These are phyloP conservation scores for Brassica rapa DNA, from an alignment of 345 rosid genomes.

Conservation along the genomic window DNA sequence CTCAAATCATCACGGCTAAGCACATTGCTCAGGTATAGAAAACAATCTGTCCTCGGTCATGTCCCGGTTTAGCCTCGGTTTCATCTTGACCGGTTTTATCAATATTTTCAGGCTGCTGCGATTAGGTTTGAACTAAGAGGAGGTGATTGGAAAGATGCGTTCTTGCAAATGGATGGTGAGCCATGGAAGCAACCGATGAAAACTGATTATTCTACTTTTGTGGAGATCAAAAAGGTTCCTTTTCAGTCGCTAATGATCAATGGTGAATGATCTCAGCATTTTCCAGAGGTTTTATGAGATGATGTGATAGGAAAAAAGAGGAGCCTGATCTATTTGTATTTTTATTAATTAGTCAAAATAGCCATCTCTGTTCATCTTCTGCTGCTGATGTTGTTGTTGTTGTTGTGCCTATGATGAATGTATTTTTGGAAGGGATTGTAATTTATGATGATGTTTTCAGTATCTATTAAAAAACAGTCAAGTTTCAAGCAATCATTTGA, in stretches of 20 bases:
- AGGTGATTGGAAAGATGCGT: constrained; percentile 82
- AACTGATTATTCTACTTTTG: constrained; percentile 68
- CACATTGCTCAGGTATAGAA: constrained; percentile 90
- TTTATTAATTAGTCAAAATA: constrained; percentile 17
- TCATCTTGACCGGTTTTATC: neutral
- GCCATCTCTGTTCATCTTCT: constrained; percentile 13
- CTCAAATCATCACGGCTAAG: constrained; percentile 88
- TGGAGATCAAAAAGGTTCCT: constrained; percentile 83
- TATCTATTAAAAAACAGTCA: neutral
- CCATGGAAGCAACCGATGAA: constrained; percentile 92
- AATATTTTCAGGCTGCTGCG: constrained; percentile 66
- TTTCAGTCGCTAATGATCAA: constrained; percentile 66
- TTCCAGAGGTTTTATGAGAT: neutral
- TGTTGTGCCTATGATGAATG: constrained; percentile 5
- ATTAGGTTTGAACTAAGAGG: constrained; percentile 88
- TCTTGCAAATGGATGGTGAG: constrained; percentile 98
- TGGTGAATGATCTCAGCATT: constrained; percentile 47
- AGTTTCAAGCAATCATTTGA: neutral
- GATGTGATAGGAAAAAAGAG: neutral
- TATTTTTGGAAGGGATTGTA: neutral
- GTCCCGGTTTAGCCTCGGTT: neutral
- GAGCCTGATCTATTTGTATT: constrained; percentile 1
- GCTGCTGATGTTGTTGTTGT: constrained; percentile 4
- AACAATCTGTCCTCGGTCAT: neutral
- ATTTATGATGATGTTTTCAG: neutral